Evolutionary conservation across 345 rosid genomes (phyloP), one percentile per base, ranked within the genome.

Genomic region (Durio zibethinus): DNA sequence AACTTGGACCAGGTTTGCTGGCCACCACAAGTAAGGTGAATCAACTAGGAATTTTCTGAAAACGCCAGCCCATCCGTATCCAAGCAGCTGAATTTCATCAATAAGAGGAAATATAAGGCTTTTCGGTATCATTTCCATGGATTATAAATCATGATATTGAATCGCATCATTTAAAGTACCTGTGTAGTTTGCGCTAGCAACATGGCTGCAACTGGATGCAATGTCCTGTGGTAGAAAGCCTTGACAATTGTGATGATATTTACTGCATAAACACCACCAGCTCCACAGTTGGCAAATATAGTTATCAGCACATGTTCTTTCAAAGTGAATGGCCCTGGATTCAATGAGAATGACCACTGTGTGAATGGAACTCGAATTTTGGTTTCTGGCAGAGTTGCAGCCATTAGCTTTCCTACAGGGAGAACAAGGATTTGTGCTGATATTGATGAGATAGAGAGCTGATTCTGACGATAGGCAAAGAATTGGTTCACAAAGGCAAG

Each of bases 11-110:
- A 94, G 79, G 59, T 87, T 89, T 21, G 82, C 52, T 2, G 98
- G 98, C 98, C 98, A 94, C 94, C 97, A 92, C 97, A 92, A 91
- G 71, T 85, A 92, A 1, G 98, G 93, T 0, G 94, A 92, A 6
- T 94, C 97, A 11, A 94, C 94, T 0, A 89, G 88, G 83, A 84
- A 80, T 78, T 72, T 87, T 75, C 92, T 85, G 85, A 94, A 91
- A 2, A 92, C 16, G 25, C 98, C 92, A 59, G 90, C 98, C 93
- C 91, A 94, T 23, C 97, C 97, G 83, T 92, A 91, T 25, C 97
- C 94, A 76, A 94, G 89, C 83, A 94, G 63, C 97, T 93, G 88
- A 71, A 76, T 11, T 42, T 42, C 1, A 23, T 23, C 50, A 10
- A 42, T 4, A 23, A n/a, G 14, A 23, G 2, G 0, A 10, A 40